A percentile compares a stretch with the other conserved stretches of the same genome.
Conservation (phyloP, 257 asterid species). For the Solanum etuberosum region DNA sequence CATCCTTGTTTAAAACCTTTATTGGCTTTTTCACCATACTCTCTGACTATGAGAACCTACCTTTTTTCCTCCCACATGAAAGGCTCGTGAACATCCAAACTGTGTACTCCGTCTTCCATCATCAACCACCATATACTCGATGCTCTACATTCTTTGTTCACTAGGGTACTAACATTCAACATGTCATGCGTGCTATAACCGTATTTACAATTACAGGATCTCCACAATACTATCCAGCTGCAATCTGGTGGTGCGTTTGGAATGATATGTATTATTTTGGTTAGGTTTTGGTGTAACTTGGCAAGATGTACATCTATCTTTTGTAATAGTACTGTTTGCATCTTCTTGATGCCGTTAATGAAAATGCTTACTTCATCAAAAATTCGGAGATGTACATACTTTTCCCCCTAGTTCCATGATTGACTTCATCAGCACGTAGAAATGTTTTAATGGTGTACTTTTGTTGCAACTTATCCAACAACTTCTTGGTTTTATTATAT, state of each 20-base stretch:
- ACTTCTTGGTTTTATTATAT: neutral
- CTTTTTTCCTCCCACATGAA: neutral
- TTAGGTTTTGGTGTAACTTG: neutral
- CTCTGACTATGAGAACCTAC: neutral
- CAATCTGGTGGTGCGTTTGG: neutral
- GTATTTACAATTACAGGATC: neutral
- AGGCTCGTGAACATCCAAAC: neutral
- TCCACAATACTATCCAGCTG: neutral
- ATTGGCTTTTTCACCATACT: neutral
- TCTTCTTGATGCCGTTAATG: neutral
- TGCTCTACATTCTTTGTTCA: neutral
- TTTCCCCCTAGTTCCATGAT: neutral
- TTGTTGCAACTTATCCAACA: neutral
- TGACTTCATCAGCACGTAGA: neutral
- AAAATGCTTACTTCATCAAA: neutral
- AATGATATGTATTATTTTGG: neutral
- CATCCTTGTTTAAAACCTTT: neutral
- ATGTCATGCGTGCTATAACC: neutral
- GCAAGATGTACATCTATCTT: neutral
- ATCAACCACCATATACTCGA: neutral
- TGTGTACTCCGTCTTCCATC: neutral
- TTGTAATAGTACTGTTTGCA: neutral
- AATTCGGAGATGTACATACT: neutral
- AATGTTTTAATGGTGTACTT: neutral
- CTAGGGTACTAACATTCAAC: neutral